Conservation (phyloP, 306 rosid species). For the Vigna mungo region DNA sequence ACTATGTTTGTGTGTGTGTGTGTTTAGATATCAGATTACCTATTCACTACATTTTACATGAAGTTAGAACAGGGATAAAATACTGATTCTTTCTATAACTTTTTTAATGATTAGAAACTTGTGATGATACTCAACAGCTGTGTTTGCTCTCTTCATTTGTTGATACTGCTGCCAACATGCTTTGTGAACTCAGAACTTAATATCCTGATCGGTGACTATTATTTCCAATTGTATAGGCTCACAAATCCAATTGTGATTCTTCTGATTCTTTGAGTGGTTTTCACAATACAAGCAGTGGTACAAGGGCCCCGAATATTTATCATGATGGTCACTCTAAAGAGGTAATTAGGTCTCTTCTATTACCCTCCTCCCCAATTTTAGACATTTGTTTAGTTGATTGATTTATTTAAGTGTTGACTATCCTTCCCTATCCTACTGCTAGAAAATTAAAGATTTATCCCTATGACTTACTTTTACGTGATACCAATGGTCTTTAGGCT, state of each 20-base stretch:
- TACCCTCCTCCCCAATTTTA: neutral
- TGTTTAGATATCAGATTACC: too few species aligned
- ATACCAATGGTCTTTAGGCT: neutral
- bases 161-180: conserved; percentile 16
- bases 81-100: neutral
- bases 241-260: conserved; percentile 44
- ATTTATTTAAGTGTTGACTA: neutral
- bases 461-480: neutral
- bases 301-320: conserved; percentile 40
- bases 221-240: conserved; percentile 36
- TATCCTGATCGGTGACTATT: conserved; percentile 37
- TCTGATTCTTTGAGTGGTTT: conserved; percentile 44
- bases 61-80: conserved; percentile 29
- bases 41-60: neutral
- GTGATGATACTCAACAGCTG: conserved; percentile 16
- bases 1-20: neutral
- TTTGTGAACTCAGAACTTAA: conserved; percentile 5
- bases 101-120: conserved; percentile 31
- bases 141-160: conserved; percentile 34
- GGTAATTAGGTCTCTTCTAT: conserved; percentile 38
- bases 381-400: neutral
- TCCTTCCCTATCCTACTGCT: neutral
- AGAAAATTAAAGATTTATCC: neutral
- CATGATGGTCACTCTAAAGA: conserved; percentile 35
- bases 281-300: conserved; percentile 37